These are phyloP conservation scores for Umbilicaria muhlenbergii DNA, from an alignment of 495 filamentous ascomycete genomes.

Conservation along the genomic window DNA sequence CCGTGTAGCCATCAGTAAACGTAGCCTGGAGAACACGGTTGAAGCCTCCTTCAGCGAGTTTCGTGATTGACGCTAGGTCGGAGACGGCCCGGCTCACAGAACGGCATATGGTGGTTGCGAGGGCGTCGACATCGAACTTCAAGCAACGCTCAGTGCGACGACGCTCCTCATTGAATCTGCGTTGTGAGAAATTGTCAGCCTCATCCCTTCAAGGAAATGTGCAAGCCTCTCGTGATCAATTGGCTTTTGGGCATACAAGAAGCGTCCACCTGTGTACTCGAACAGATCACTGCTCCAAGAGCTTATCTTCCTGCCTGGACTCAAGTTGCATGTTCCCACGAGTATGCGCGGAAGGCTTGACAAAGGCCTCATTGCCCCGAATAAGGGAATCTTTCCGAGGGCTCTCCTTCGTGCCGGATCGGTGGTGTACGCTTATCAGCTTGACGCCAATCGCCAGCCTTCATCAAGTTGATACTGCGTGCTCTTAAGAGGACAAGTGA, in stretches of 20 bases:
- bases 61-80: conserved; percentile 9
- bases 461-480: too few relatives aligned
- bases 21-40: conserved; percentile 19
- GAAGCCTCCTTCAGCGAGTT: conserved; percentile 24
- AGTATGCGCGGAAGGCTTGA: too few relatives aligned
- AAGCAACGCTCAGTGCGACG: conserved; percentile 13
- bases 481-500: too few relatives aligned
- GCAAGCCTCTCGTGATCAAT: too few relatives aligned
- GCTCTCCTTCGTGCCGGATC: too few relatives aligned
- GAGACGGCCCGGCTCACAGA: conserved; percentile 7
- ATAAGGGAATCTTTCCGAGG: too few relatives aligned
- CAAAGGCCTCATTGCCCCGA: too few relatives aligned
- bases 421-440: too few relatives aligned
- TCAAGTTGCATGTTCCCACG: too few relatives aligned
- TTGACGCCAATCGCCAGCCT: too few relatives aligned
- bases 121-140: conserved; percentile 14
- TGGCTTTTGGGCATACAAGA: conserved; percentile 7
- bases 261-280: conserved; percentile 15
- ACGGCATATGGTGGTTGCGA: conserved; percentile 12
- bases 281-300: conserved; percentile 8
- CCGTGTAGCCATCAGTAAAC: conserved; percentile 17
- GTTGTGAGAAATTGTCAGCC: conserved; percentile 4
- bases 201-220: neutral
- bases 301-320: too few relatives aligned
- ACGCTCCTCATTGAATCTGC: conserved; percentile 16